Conservation (phyloP, 768 basidiomycete species). For the Serendipita sp. region DNA sequence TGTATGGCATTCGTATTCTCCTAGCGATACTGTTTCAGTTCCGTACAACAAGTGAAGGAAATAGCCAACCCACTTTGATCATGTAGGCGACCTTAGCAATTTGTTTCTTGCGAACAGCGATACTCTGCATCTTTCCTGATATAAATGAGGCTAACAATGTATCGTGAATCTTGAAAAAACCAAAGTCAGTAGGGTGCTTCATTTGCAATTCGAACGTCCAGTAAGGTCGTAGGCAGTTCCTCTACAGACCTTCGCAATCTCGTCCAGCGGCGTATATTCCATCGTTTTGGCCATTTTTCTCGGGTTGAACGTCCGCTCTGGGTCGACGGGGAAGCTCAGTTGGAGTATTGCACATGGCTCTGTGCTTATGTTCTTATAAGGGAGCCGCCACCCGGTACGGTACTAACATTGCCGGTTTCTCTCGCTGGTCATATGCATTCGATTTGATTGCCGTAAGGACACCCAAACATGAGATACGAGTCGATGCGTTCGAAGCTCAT, state of each 20-base stretch:
- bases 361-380: too few species aligned
- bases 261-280: constrained; percentile 35
- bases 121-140: constrained; percentile 46
- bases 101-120: constrained; percentile 59
- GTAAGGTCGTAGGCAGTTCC: too few species aligned
- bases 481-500: too few species aligned
- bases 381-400: too few species aligned
- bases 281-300: background rate
- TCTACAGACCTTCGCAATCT: constrained; percentile 30
- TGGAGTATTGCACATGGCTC: too few species aligned
- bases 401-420: too few species aligned
- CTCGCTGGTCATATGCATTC: too few species aligned
- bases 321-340: too few species aligned
- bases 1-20: constrained; percentile 53
- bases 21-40: constrained; percentile 17
- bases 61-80: constrained; percentile 18
- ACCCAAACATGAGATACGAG: too few species aligned
- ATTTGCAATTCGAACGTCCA: too few species aligned
- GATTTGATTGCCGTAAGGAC: too few species aligned
- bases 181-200: background rate
- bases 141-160: constrained; percentile 42
- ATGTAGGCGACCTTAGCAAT: constrained; percentile 59
- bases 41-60: background rate
- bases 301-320: too few species aligned
- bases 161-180: constrained; percentile 33